Base-by-base conservation (phyloP, 176 grass and related monocot species). In the Lolium perenne region DNA sequence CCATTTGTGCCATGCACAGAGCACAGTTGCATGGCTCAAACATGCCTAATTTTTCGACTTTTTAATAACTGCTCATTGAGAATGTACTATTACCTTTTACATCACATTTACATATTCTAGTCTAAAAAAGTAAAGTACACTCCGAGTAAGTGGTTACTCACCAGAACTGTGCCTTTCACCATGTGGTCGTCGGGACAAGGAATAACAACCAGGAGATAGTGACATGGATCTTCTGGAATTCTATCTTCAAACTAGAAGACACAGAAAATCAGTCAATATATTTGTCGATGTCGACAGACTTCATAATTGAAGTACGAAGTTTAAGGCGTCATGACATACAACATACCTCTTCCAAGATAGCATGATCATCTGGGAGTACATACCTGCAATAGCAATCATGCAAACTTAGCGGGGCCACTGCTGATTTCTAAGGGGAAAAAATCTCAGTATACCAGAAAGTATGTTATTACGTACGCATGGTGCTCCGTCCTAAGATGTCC, bases 361-460 rank as follows among this genome's bases (percentile, higher is more conserved):
- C 8, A 85, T 95, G 93, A 26, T 48, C 85, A 85, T 98, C 93
- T 83, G 91, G 95, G 79, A 98, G 84, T 50, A 90, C 83, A 73
- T 95, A 98, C 26, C 95, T 98, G 83, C 72, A 91, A 79, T 51
- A 85, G 53, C 35, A 91, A 68, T 10, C 58, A 72, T 50, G 25
- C n/a, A 84, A 74, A 11, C 5, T 77, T 84, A 87, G 83, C 69
- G 50, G 50, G 68, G 78, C 45, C 35, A 71, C 67, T 43, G 25
- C 78, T 74, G 74, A 65, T 59, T 78, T 83, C 38, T 83, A 13
- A 68, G 50, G 65, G 58, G 11, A 70, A 70, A 82, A 82, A 45
- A 83, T 67, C 16, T 59, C 22, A 76, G 66, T 74, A 87, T 67
- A 79, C 22, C 58, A 80, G 40, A 87, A 57, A 85, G n/a, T 3